phyloP scores from a whole-genome alignment of 192 early-diverging fungal genomes.

The Spinellus fusiger region DNA sequence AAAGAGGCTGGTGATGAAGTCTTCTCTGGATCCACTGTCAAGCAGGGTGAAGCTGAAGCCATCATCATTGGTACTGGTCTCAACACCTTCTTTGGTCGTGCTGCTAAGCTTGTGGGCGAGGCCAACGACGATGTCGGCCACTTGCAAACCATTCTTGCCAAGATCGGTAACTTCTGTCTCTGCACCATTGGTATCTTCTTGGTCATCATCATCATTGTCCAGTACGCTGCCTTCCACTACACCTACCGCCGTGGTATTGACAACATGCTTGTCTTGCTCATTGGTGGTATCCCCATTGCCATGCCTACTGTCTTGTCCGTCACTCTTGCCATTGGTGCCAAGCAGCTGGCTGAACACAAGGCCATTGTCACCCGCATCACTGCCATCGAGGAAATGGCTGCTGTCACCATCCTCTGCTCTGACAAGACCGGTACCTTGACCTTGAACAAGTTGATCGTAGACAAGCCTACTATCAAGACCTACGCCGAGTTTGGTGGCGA shows the following conservation, averaged over 20 bases:
- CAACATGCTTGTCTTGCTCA: slow-evolving; percentile 73
- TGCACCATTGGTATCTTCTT: slow-evolving; percentile 67
- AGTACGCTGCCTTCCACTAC: slow-evolving; percentile 62
- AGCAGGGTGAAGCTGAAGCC: slow-evolving; percentile 74
- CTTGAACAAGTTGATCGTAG: slow-evolving; percentile 72
- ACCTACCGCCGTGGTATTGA: slow-evolving; percentile 69
- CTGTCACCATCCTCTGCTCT: slow-evolving; percentile 78
- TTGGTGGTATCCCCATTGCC: slow-evolving; percentile 76
- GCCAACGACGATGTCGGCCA: slow-evolving; percentile 68
- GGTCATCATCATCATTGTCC: slow-evolving; percentile 60
- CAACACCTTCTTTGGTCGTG: slow-evolving; percentile 80
- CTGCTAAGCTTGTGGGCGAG: slow-evolving; percentile 66
- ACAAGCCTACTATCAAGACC: slow-evolving; percentile 58
- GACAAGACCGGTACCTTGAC: slow-evolving; percentile 94
- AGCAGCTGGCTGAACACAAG: slow-evolving; percentile 75
- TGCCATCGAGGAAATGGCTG: slow-evolving; percentile 72
- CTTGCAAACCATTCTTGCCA: slow-evolving; percentile 65
- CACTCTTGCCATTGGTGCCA: slow-evolving; percentile 73
- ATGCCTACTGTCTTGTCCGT: slow-evolving; percentile 73
- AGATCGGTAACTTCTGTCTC: slow-evolving; percentile 75
- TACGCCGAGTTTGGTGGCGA: slow-evolving; percentile 60
- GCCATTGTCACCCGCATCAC: slow-evolving; percentile 75
- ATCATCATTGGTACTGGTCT: slow-evolving; percentile 70
- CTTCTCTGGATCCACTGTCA: slow-evolving; percentile 73
- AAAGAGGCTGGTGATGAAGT: slow-evolving; percentile 66